Conservation (phyloP, 2,329 filamentous ascomycete genomes). For the Diaporthe sp. region DNA sequence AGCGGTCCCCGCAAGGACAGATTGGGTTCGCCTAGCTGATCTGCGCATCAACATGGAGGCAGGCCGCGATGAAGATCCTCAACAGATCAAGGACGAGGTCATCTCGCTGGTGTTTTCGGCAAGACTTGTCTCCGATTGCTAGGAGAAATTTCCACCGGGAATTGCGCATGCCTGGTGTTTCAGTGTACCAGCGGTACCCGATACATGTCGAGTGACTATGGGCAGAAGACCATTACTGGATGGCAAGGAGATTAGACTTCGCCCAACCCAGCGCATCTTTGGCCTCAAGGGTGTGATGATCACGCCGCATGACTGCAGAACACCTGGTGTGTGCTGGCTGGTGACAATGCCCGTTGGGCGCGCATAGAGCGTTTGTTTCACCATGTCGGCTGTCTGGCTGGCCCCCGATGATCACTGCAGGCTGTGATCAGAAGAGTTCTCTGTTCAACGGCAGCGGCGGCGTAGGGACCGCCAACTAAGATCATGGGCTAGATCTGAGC, state of each 20-base stretch:
- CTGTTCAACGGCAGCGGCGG: constrained; percentile 1
- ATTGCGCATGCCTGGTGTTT: not conserved
- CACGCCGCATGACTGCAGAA: constrained; percentile 36
- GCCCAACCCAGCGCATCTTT: constrained; percentile 10
- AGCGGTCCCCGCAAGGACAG: not conserved
- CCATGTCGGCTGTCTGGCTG: not conserved
- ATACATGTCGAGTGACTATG: constrained; percentile 20
- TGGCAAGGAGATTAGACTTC: constrained; percentile 17
- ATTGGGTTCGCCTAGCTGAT: not conserved
- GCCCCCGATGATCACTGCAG: not conserved
- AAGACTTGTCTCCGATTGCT: not conserved
- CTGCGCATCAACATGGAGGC: not conserved
- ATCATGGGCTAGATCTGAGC: not conserved
- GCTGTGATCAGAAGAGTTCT: not conserved
- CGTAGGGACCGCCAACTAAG: not conserved
- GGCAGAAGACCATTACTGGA: not conserved
- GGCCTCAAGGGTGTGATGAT: constrained; percentile 26
- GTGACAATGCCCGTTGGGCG: constrained; percentile 14
- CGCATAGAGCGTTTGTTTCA: constrained; percentile 24
- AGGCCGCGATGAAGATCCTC: constrained; percentile 9
- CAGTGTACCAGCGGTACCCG: constrained; percentile 27
- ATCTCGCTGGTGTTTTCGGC: constrained; percentile 6
- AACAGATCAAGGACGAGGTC: not conserved
- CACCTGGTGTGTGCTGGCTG: not conserved
- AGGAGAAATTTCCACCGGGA: not conserved